phyloP scores from a whole-genome alignment of 352 stramenopile species.

The Phytophthora constricta region DNA sequence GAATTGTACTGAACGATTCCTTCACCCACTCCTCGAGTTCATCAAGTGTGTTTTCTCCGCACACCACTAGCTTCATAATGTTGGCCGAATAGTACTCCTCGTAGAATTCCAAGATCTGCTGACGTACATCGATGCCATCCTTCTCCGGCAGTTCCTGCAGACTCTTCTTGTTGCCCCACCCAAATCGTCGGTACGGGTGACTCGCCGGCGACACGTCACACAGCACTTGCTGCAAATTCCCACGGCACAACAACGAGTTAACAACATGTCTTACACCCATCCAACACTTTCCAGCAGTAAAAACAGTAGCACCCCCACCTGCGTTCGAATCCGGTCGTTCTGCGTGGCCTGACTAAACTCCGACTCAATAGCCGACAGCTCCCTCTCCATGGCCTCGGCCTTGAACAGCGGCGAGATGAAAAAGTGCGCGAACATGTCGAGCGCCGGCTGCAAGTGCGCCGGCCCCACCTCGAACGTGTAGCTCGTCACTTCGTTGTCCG shows the following conservation, averaged over 20 bases:
- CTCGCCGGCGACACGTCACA: constrained; percentile 52
- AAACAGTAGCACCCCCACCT: constrained; percentile 15
- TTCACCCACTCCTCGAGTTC: constrained; percentile 71
- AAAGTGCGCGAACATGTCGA: constrained; percentile 95
- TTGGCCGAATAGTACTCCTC: constrained; percentile 78
- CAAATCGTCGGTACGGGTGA: constrained; percentile 85
- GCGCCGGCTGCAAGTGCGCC: constrained; percentile 59
- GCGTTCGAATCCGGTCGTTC: constrained; percentile 69
- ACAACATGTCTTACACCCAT: no score
- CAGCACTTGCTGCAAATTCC: constrained; percentile 72
- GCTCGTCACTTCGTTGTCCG: constrained; percentile 92
- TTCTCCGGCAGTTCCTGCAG: constrained; percentile 56
- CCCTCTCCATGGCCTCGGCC: constrained; percentile 76
- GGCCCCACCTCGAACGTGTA: constrained; percentile 94
- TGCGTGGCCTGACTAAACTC: constrained; percentile 87
- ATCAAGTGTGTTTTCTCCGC: constrained; percentile 74
- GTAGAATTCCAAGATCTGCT: constrained; percentile 73
- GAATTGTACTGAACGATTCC: constrained; percentile 65
- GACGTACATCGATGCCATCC: constrained; percentile 57
- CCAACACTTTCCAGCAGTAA: not conserved
- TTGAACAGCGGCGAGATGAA: constrained; percentile 92
- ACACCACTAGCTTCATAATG: constrained; percentile 88
- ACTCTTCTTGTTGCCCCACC: constrained; percentile 86
- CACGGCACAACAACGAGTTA: constrained; percentile 19
- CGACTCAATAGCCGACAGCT: constrained; percentile 88